A percentile compares a stretch with the other conserved stretches of the same genome.
Conservation (phyloP, 2,329 filamentous ascomycete genomes). For the Monilinia laxa region DNA sequence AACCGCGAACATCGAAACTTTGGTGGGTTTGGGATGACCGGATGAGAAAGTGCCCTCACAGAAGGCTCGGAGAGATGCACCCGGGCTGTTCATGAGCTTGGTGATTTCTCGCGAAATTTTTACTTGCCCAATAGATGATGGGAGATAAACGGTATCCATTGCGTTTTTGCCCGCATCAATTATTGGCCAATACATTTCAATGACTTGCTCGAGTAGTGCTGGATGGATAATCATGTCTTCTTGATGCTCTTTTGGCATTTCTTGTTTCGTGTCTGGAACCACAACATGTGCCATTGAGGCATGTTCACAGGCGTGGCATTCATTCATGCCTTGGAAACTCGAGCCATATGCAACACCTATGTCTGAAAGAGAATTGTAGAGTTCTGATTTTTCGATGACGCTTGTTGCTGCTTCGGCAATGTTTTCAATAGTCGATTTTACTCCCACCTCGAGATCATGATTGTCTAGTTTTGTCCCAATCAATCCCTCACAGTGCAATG, state of each 20-base stretch:
- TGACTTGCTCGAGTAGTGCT: constrained; percentile 54
- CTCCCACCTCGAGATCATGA: neutral
- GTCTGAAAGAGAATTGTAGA: constrained; percentile 14
- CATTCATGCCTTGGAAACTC: constrained; percentile 42
- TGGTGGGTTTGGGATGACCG: constrained; percentile 40
- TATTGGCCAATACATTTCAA: constrained; percentile 26
- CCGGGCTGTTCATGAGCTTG: constrained; percentile 43
- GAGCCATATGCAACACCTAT: constrained; percentile 51
- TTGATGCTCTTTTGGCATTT: constrained; percentile 41
- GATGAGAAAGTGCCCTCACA: constrained; percentile 40
- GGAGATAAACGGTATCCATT: constrained; percentile 19
- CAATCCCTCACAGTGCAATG: constrained; percentile 54
- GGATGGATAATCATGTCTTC: constrained; percentile 56
- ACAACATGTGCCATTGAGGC: constrained; percentile 6
- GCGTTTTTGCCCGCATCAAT: neutral
- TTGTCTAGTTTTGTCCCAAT: constrained; percentile 2
- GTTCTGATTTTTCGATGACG: constrained; percentile 15
- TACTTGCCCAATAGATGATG: constrained; percentile 37
- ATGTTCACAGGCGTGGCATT: constrained; percentile 20
- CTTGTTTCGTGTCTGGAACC: constrained; percentile 24
- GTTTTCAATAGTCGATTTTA: constrained; percentile 4
- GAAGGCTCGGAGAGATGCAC: constrained; percentile 42
- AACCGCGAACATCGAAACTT: constrained; percentile 44
- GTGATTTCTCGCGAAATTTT: constrained; percentile 42
- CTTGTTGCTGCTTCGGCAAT: constrained; percentile 6